phyloP scores from a whole-genome alignment of 23 red algal genomes.

The Pyropia yezoensis region DNA sequence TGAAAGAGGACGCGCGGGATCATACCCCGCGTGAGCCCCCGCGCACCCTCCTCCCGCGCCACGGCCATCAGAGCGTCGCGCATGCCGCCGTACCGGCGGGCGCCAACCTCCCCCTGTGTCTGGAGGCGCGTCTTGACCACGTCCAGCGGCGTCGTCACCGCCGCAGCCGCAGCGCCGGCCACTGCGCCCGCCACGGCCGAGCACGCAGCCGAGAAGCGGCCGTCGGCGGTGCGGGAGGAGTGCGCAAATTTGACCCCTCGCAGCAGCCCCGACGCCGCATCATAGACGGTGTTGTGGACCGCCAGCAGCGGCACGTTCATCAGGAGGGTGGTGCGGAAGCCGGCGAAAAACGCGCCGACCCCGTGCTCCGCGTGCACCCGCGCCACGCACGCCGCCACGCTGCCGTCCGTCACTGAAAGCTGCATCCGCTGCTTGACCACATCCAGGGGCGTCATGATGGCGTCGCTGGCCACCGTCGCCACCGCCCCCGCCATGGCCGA shows the following conservation, averaged over 20 bases:
- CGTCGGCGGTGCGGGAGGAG: neutral
- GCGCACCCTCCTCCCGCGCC: slow-evolving; percentile 49
- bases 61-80: slow-evolving; percentile 41
- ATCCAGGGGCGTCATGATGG: slow-evolving; percentile 84
- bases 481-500: slow-evolving; percentile 55
- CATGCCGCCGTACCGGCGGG: slow-evolving; percentile 75
- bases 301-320: slow-evolving; percentile 95
- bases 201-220: slow-evolving; percentile 11
- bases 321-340: slow-evolving; percentile 65
- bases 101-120: slow-evolving; percentile 95
- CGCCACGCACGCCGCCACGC: slow-evolving; percentile 27
- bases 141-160: slow-evolving; percentile 81
- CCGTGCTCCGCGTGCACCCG: slow-evolving; percentile 65
- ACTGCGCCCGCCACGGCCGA: slow-evolving; percentile 61
- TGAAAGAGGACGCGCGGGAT: slow-evolving; percentile 83
- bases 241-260: neutral
- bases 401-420: slow-evolving; percentile 16
- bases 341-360: slow-evolving; percentile 65
- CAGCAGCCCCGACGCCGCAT: slow-evolving; percentile 40
- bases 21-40: slow-evolving; percentile 68
- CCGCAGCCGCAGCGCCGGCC: slow-evolving; percentile 66
- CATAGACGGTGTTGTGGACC: slow-evolving; percentile 67
- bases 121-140: slow-evolving; percentile 90
- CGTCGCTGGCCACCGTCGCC: slow-evolving; percentile 75
- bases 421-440: slow-evolving; percentile 98